Conservation (phyloP, 2,329 filamentous ascomycete genomes). For the Trichoderma koningii region DNA sequence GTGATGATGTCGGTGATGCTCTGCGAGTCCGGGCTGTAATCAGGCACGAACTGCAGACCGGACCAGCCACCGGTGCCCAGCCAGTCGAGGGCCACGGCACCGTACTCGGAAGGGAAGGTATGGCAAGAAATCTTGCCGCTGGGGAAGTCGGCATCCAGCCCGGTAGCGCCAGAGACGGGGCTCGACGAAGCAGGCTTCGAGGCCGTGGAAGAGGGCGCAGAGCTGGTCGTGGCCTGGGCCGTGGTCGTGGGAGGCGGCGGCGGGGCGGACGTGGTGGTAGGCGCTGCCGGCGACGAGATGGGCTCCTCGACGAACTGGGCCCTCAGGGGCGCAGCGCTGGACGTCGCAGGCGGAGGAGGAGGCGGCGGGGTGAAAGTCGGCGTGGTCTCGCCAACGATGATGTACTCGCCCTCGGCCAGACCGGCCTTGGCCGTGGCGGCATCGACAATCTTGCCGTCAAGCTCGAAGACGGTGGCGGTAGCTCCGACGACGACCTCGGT, state of each 20-base stretch:
- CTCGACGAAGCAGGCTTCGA: slow-evolving; percentile 1
- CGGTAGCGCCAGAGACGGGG: slow-evolving; percentile 41
- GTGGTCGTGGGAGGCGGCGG: slow-evolving; percentile 24
- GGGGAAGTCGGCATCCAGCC: slow-evolving; percentile 70
- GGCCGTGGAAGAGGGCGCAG: slow-evolving; percentile 32
- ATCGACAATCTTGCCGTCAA: slow-evolving; percentile 65
- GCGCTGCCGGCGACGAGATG: slow-evolving; percentile 33
- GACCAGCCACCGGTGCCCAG: slow-evolving; percentile 73
- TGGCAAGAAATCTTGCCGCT: slow-evolving; percentile 71
- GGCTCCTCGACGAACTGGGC: slow-evolving; percentile 54
- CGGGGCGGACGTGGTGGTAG: slow-evolving; percentile 31
- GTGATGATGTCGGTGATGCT: slow-evolving; percentile 68
- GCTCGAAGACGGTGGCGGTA: slow-evolving; percentile 69
- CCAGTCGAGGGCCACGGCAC: slow-evolving; percentile 70
- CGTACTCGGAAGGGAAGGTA: slow-evolving; percentile 77
- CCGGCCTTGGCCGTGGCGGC: slow-evolving; percentile 69
- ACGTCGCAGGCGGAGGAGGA: slow-evolving; percentile 37
- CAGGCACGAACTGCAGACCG: slow-evolving; percentile 69
- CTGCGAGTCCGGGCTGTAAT: slow-evolving; percentile 51
- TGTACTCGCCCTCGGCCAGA: slow-evolving; percentile 69
- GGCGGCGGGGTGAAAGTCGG: slow-evolving; percentile 55
- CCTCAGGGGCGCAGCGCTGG: slow-evolving; percentile 36
- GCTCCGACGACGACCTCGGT: slow-evolving; percentile 60
- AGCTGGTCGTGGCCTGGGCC: slow-evolving; percentile 33
- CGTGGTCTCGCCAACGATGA: slow-evolving; percentile 61